phyloP scores from a whole-genome alignment of 441 rosid species.

The Populus hybrid region DNA sequence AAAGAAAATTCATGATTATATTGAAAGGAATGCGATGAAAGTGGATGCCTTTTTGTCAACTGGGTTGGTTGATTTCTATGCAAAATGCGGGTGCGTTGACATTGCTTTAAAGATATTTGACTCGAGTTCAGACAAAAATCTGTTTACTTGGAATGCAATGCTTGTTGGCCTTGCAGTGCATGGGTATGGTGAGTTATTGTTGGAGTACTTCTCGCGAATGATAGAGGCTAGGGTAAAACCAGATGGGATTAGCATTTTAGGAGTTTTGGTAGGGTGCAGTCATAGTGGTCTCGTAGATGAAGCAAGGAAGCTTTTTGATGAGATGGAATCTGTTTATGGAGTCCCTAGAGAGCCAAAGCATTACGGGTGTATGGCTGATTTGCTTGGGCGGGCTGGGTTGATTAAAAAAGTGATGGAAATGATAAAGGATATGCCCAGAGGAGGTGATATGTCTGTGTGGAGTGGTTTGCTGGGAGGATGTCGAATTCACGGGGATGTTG shows the following conservation, averaged over 20 bases:
- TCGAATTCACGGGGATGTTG: constrained; percentile 60
- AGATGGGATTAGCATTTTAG: constrained; percentile 54
- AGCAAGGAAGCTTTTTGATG: constrained; percentile 49
- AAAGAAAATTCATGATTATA: constrained; percentile 44
- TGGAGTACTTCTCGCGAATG: constrained; percentile 55
- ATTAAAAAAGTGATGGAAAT: constrained; percentile 56
- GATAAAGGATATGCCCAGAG: constrained; percentile 49
- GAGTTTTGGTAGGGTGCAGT: constrained; percentile 71
- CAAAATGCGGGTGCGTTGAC: constrained; percentile 61
- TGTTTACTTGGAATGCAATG: constrained; percentile 71
- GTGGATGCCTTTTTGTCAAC: constrained; percentile 59
- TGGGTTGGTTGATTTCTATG: constrained; percentile 60
- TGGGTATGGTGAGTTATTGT: too few species aligned
- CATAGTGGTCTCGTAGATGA: constrained; percentile 64
- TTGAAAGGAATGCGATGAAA: constrained; percentile 28
- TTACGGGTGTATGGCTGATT: constrained; percentile 73
- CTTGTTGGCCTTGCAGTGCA: constrained; percentile 69
- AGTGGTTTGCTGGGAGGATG: constrained; percentile 76
- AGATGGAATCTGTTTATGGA: constrained; percentile 46
- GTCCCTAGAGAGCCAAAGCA: constrained; percentile 55
- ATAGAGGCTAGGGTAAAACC: constrained; percentile 43
- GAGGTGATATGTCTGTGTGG: constrained; percentile 61
- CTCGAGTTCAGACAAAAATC: constrained; percentile 38
- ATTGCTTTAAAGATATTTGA: constrained; percentile 44
- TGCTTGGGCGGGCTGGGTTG: constrained; percentile 69